These are phyloP conservation scores for Boletellus sp. DNA, from an alignment of 1,284 basidiomycete genomes.

Conservation along the genomic window DNA sequence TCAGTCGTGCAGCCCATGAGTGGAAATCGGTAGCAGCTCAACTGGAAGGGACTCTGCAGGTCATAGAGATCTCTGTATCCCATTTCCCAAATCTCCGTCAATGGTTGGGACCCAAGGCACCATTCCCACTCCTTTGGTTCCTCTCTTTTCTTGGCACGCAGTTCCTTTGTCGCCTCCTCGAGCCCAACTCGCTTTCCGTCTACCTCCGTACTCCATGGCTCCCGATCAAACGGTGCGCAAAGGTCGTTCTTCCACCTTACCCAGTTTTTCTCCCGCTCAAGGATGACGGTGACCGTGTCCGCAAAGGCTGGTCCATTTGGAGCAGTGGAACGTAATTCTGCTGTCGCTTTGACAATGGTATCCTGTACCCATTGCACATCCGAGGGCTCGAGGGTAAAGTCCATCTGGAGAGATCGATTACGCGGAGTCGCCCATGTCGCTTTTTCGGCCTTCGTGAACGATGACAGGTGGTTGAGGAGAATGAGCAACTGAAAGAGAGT, in stretches of 20 bases:
- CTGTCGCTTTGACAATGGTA: constrained; percentile 56
- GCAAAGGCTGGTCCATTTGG: constrained; percentile 73
- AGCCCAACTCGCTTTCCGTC: constrained; percentile 50
- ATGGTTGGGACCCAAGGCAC: constrained; percentile 57
- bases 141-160: constrained; percentile 50
- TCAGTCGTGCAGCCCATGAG: constrained; percentile 2
- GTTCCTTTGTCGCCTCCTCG: constrained; percentile 56
- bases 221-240: constrained; percentile 73
- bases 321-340: constrained; percentile 70
- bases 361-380: constrained; percentile 76
- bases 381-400: constrained; percentile 64
- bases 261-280: constrained; percentile 84
- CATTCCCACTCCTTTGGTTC: constrained; percentile 58
- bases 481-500: constrained; percentile 85
- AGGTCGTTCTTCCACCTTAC: constrained; percentile 80
- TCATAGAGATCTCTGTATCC: constrained; percentile 64
- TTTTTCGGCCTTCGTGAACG: constrained; percentile 71
- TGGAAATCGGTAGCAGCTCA: constrained; percentile 27
- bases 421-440: constrained; percentile 55
- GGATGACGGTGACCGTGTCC: constrained; percentile 64
- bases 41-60: constrained; percentile 65
- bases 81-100: constrained; percentile 79
- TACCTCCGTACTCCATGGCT: constrained; percentile 51
- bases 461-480: constrained; percentile 75
- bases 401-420: constrained; percentile 75